These are phyloP conservation scores for Sporothrix sp. DNA, from an alignment of 2,329 filamentous ascomycete genomes.

Conservation along the genomic window DNA sequence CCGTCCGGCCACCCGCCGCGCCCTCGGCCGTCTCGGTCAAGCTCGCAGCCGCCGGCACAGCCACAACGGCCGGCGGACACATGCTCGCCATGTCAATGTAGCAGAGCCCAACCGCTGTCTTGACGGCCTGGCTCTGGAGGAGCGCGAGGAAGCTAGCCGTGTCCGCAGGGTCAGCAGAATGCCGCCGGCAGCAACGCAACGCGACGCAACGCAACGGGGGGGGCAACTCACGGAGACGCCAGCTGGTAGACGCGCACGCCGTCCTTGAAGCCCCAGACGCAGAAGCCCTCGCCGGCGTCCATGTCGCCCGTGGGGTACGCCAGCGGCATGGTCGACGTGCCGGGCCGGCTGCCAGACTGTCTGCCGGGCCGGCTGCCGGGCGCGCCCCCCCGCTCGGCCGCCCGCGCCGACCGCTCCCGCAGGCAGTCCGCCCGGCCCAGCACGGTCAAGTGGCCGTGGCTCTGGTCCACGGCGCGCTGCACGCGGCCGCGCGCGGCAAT, in stretches of 20 bases:
- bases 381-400: too few species aligned
- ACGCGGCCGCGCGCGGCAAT: background rate
- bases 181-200: too few species aligned
- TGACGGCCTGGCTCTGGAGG: background rate
- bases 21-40: too few species aligned
- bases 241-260: conserved; percentile 16
- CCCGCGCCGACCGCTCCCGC: background rate
- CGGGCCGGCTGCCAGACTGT: too few species aligned
- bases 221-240: background rate
- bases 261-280: conserved; percentile 7
- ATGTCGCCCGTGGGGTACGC: conserved; percentile 8
- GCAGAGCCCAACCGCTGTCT: conserved; percentile 13
- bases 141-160: background rate
- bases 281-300: conserved; percentile 5
- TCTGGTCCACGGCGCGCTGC: background rate
- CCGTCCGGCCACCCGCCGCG: too few species aligned
- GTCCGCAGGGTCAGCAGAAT: background rate
- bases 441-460: background rate
- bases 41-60: background rate
- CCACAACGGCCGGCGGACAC: conserved; percentile 8
- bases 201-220: background rate
- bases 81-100: conserved; percentile 11
- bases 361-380: too few species aligned
- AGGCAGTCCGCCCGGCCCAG: conserved; percentile 12
- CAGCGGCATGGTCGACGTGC: too few species aligned